These are phyloP conservation scores for Vanilla planifolia DNA, from an alignment of 106 monocot genomes.

Conservation along the genomic window DNA sequence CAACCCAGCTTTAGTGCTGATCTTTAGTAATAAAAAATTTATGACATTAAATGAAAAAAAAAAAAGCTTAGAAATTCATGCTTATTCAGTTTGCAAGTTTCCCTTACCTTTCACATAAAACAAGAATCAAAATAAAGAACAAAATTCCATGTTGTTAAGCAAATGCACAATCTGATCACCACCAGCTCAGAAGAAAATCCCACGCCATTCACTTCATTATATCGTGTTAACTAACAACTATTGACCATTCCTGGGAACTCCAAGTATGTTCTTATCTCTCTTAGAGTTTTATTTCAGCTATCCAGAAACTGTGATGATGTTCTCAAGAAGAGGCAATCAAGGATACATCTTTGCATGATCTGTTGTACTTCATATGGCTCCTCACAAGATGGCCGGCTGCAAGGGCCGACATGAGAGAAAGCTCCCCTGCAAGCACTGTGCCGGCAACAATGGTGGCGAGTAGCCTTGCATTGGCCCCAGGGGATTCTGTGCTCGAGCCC, in stretches of 20 bases:
- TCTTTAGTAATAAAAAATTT: too few species aligned
- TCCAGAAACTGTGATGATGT: neutral
- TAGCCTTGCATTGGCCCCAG: conserved; percentile 71
- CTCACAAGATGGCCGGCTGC: conserved; percentile 85
- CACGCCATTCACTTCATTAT: too few species aligned
- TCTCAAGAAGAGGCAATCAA: neutral
- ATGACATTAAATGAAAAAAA: too few species aligned
- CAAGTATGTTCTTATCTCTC: neutral
- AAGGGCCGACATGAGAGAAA: conserved; percentile 79
- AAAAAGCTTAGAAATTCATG: too few species aligned
- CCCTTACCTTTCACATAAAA: too few species aligned
- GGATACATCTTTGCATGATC: conserved; percentile 58
- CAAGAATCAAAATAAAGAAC: too few species aligned
- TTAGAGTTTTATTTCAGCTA: neutral
- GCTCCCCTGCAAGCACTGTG: conserved; percentile 83
- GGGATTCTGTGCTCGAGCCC: conserved; percentile 62
- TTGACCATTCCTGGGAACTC: neutral
- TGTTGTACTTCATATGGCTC: conserved; percentile 92
- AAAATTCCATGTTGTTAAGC: too few species aligned
- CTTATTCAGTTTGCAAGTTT: too few species aligned
- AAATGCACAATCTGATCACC: too few species aligned
- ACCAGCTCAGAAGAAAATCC: too few species aligned
- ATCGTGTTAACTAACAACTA: too few species aligned
- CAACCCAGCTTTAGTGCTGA: too few species aligned
- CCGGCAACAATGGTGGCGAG: conserved; percentile 85